phyloP scores from a whole-genome alignment of 306 rosid species.

The Malus asiatica region DNA sequence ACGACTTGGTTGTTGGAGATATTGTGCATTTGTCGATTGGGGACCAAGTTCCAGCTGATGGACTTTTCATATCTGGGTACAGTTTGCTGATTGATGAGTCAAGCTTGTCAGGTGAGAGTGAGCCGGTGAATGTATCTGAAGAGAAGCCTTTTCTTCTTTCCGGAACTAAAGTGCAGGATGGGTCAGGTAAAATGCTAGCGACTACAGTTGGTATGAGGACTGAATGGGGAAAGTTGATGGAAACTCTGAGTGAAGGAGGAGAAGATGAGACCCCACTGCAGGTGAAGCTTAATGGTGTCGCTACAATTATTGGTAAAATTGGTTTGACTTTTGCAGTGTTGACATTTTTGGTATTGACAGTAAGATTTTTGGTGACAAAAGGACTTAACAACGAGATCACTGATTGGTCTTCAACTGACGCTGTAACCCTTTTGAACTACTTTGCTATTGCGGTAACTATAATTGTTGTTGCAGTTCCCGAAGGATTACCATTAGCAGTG shows the following conservation, averaged over 20 bases:
- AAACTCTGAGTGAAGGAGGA: slow-evolving; percentile 82
- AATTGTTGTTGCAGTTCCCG: slow-evolving; percentile 94
- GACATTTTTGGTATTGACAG: slow-evolving; percentile 59
- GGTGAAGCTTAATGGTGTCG: slow-evolving; percentile 94
- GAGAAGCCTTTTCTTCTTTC: slow-evolving; percentile 85
- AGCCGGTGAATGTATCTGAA: slow-evolving; percentile 48
- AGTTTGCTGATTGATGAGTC: slow-evolving; percentile 76
- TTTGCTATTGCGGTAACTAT: slow-evolving; percentile 92
- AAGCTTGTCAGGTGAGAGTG: slow-evolving; percentile 94
- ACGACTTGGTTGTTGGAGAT: slow-evolving; percentile 85
- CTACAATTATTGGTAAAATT: slow-evolving; percentile 90
- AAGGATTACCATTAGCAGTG: slow-evolving; percentile 95
- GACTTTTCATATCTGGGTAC: slow-evolving; percentile 69
- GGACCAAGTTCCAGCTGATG: slow-evolving; percentile 96
- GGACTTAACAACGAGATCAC: slow-evolving; percentile 36
- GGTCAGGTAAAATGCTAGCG: slow-evolving; percentile 82
- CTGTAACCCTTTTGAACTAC: slow-evolving; percentile 55
- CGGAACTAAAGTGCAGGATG: slow-evolving; percentile 96
- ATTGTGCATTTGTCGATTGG: slow-evolving; percentile 85
- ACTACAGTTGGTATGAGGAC: slow-evolving; percentile 96
- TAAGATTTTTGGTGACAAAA: slow-evolving; percentile 59
- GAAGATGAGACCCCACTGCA: slow-evolving; percentile 98
- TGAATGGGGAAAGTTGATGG: slow-evolving; percentile 99
- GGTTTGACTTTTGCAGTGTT: slow-evolving; percentile 75
- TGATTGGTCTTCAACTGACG: slow-evolving; percentile 75